Evolutionary conservation across 1,284 basidiomycete genomes (phyloP).

Genomic region (Ustilago lituana): DNA sequence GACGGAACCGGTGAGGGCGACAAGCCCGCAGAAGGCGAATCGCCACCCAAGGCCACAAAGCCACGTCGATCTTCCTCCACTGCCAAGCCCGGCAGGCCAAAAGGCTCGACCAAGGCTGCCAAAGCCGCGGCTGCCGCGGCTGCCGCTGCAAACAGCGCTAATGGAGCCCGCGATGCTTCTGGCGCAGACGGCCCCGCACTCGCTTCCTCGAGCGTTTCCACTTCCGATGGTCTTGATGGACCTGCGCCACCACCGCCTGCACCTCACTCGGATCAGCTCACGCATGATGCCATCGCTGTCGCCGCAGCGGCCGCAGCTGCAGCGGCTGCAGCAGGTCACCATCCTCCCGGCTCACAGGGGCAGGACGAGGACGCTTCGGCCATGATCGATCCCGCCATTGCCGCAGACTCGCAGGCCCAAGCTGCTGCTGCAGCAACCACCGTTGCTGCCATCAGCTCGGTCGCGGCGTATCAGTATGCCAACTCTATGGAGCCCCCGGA

Average conservation of each 20-base stretch:
- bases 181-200: constrained; percentile 8
- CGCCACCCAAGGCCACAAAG: constrained; percentile 41
- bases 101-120: constrained; percentile 48
- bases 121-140: constrained; percentile 48
- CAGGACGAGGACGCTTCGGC: constrained; percentile 35
- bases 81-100: constrained; percentile 48
- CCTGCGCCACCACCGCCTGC: constrained; percentile 41
- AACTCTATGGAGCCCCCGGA: constrained; percentile 50
- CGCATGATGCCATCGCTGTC: constrained; percentile 37
- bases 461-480: constrained; percentile 46
- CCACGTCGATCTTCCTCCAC: constrained; percentile 42
- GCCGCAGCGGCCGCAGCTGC: constrained; percentile 37
- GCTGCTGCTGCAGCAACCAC: constrained; percentile 45
- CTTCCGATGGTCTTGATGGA: constrained; percentile 13
- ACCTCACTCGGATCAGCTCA: constrained; percentile 35
- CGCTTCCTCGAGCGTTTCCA: background rate
- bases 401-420: constrained; percentile 47
- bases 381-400: constrained; percentile 50
- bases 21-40: constrained; percentile 32
- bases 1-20: constrained; percentile 45
- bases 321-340: constrained; percentile 34
- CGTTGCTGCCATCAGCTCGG: constrained; percentile 48
- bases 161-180: constrained; percentile 9
- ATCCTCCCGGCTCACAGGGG: constrained; percentile 9
- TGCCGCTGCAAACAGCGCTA: constrained; percentile 17